A percentile compares a stretch with the other conserved stretches of the same genome.
Conservation (phyloP, 352 stramenopile genomes). For the Phytophthora vignae region DNA sequence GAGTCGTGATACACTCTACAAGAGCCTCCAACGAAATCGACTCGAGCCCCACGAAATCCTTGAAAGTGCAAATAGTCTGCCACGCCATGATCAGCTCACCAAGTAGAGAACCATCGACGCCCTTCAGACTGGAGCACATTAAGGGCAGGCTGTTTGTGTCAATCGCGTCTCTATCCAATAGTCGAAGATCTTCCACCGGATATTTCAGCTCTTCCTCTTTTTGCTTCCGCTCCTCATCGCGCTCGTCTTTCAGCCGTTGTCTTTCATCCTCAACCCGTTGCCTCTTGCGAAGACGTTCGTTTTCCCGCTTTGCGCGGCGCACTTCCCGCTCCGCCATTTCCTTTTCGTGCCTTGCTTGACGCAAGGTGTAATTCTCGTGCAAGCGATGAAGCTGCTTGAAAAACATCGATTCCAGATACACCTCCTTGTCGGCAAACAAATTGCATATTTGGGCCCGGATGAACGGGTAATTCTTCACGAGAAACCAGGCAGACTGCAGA, state of each 20-base stretch:
- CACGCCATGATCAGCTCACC: slow-evolving; percentile 83
- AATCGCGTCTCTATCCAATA: slow-evolving; percentile 55
- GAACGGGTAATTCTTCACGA: slow-evolving; percentile 87
- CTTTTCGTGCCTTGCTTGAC: slow-evolving; percentile 63
- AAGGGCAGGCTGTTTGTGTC: slow-evolving; percentile 48
- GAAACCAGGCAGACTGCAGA: slow-evolving; percentile 78
- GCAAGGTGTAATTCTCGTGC: slow-evolving; percentile 68
- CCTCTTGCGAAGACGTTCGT: slow-evolving; percentile 57
- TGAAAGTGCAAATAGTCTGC: slow-evolving; percentile 83
- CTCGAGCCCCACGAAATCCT: slow-evolving; percentile 69
- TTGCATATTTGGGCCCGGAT: slow-evolving; percentile 84
- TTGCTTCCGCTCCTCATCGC: slow-evolving; percentile 68
- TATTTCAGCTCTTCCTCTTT: slow-evolving; percentile 74
- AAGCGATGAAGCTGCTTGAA: slow-evolving; percentile 85
- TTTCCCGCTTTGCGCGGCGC: slow-evolving; percentile 67
- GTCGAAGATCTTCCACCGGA: slow-evolving; percentile 74
- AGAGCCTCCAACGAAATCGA: slow-evolving; percentile 72
- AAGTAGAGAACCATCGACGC: slow-evolving; percentile 62
- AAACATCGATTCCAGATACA: slow-evolving; percentile 86
- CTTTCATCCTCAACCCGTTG: slow-evolving; percentile 57
- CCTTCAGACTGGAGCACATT: slow-evolving; percentile 47
- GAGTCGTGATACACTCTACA: slow-evolving; percentile 56
- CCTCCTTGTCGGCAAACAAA: slow-evolving; percentile 76
- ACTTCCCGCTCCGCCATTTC: slow-evolving; percentile 70
- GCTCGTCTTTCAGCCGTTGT: slow-evolving; percentile 56